phyloP scores from a whole-genome alignment of 164 flowering plant species.

The Liquidambar formosana region DNA sequence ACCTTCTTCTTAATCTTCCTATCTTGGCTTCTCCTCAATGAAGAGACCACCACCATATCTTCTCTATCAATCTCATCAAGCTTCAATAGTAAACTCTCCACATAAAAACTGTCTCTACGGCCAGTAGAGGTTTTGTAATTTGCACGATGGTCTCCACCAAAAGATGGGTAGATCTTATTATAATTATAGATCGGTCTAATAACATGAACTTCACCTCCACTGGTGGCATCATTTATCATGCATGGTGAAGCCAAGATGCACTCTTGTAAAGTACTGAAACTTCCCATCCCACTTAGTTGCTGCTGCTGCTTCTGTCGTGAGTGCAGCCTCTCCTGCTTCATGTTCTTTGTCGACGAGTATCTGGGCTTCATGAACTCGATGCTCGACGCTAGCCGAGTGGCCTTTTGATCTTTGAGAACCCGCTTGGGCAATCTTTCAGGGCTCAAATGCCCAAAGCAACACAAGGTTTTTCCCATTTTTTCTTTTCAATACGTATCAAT shows the following conservation, averaged over 20 bases:
- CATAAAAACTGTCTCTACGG: conserved; percentile 8
- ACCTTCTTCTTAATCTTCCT: conserved; percentile 38
- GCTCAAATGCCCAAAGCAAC: not conserved
- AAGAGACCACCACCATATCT: conserved; percentile 9
- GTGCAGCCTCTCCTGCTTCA: not conserved
- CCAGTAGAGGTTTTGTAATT: not conserved
- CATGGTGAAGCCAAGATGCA: conserved; percentile 31
- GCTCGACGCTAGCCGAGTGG: not conserved
- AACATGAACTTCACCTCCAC: conserved; percentile 12
- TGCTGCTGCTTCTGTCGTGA: not conserved
- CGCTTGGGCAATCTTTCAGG: not conserved
- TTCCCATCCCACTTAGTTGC: not conserved
- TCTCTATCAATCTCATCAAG: conserved; percentile 2
- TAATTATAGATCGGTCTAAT: conserved; percentile 6
- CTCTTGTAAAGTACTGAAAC: conserved; percentile 32
- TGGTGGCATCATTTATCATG: not conserved
- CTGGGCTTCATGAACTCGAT: not conserved
- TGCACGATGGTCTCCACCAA: not conserved
- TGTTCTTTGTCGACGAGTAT: not conserved
- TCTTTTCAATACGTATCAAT: not conserved
- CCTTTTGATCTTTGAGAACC: not conserved
- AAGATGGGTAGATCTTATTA: conserved; percentile 19
- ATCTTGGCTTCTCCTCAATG: conserved; percentile 29
- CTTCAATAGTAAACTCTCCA: conserved; percentile 14
- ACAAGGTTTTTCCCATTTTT: not conserved